Percentiles rank a stretch among this genome's conserved stretches.
Evolutionary conservation across 495 filamentous ascomycete genomes (phyloP).

Genomic region (Aspergillus mulundensis): DNA sequence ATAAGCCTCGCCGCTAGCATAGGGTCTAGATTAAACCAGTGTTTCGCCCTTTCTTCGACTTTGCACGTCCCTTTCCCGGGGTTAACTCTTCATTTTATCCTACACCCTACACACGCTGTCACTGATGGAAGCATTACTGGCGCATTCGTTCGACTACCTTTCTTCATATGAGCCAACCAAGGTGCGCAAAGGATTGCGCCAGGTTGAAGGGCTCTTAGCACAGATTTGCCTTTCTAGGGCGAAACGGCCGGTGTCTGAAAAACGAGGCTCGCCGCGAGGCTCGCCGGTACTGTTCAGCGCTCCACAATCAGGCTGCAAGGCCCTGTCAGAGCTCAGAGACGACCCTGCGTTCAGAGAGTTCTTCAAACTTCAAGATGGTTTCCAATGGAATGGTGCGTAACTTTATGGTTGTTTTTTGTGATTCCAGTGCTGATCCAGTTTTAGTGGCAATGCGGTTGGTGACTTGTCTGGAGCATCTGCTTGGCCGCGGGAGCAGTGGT

Average conservation of each 20-base stretch:
- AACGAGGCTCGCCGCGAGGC: conserved; percentile 36
- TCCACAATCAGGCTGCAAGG: conserved; percentile 53
- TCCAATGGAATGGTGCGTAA: conserved; percentile 85
- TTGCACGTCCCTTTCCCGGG: neutral
- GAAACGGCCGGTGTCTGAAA: conserved; percentile 40
- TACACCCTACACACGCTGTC: conserved; percentile 4
- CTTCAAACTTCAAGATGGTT: conserved; percentile 92
- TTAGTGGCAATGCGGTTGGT: conserved; percentile 80
- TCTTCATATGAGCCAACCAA: conserved; percentile 86
- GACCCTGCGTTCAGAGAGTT: conserved; percentile 95
- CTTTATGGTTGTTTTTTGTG: neutral
- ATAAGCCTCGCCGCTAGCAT: conserved; percentile 16
- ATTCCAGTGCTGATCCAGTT: conserved; percentile 5
- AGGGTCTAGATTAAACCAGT: conserved; percentile 13
- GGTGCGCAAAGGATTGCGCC: conserved; percentile 88
- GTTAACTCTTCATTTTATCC: conserved; percentile 15
- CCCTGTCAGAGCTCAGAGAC: conserved; percentile 62
- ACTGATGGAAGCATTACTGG: conserved; percentile 85
- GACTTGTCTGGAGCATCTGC: conserved; percentile 78
- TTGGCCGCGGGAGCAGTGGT: conserved; percentile 72
- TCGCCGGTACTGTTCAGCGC: conserved; percentile 27
- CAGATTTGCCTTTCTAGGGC: conserved; percentile 83
- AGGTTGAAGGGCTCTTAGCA: conserved; percentile 92
- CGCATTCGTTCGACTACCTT: conserved; percentile 92
- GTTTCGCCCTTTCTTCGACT: neutral